phyloP scores from a whole-genome alignment of 2,329 filamentous ascomycete species.

The Salinomyces thailandicus region DNA sequence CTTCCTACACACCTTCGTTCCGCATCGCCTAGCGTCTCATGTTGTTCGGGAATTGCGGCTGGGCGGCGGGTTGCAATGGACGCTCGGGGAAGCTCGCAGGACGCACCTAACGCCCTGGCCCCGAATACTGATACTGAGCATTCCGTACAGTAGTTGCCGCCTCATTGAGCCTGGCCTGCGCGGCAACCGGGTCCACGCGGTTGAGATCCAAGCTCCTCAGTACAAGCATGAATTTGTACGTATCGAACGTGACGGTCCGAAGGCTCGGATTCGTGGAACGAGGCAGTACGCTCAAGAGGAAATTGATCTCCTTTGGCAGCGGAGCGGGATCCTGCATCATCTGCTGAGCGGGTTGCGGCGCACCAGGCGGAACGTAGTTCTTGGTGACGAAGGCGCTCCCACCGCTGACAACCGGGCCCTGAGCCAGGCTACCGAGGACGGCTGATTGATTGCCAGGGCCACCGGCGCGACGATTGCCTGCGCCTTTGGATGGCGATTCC shows the following conservation, averaged over 20 bases:
- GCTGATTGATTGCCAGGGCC: not conserved
- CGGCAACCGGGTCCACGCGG: too few species aligned
- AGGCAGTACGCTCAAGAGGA: conserved; percentile 64
- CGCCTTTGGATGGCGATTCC: conserved; percentile 87
- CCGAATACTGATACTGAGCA: too few species aligned
- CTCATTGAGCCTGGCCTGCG: too few species aligned
- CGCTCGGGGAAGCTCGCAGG: too few species aligned
- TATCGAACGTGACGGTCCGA: conserved; percentile 62
- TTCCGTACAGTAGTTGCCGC: too few species aligned
- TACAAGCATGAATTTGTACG: conserved; percentile 61
- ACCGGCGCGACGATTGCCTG: conserved; percentile 75
- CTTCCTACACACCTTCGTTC: too few species aligned
- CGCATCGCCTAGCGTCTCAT: too few species aligned
- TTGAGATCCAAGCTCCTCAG: conserved; percentile 56
- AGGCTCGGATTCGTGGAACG: conserved; percentile 53
- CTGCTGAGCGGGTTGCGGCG: not conserved
- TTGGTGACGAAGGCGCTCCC: conserved; percentile 23
- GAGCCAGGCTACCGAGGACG: conserved; percentile 1
- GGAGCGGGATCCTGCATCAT: conserved; percentile 43
- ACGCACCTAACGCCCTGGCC: too few species aligned
- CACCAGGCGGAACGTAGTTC: conserved; percentile 17
- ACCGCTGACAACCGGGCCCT: conserved; percentile 1
- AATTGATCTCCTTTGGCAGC: conserved; percentile 61
- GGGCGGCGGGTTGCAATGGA: too few species aligned
- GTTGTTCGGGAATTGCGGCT: too few species aligned